Evolutionary conservation across 495 filamentous ascomycete genomes (phyloP).

Genomic region (Schizothecium vesticola): DNA sequence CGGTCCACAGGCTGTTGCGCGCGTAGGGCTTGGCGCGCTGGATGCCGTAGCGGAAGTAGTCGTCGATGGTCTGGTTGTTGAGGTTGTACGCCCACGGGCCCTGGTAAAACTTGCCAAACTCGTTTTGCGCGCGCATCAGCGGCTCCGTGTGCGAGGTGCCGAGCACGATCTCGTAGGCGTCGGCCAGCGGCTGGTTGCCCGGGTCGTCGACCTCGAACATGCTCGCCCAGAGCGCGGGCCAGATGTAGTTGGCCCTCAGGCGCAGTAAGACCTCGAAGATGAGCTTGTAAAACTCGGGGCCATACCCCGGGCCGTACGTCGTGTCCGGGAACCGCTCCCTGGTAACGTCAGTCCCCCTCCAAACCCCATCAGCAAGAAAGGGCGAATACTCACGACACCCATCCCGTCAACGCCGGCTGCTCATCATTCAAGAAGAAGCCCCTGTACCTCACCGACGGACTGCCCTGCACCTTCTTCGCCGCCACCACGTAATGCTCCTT

Average conservation of each 20-base stretch:
- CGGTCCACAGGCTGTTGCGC: conserved; percentile 55
- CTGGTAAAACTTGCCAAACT: conserved; percentile 55
- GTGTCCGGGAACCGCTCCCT: conserved; percentile 33
- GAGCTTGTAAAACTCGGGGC: conserved; percentile 58
- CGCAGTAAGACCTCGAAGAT: conserved; percentile 70
- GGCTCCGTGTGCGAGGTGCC: conserved; percentile 71
- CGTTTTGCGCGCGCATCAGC: conserved; percentile 65
- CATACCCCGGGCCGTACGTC: conserved; percentile 54
- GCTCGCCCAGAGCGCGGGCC: conserved; percentile 65
- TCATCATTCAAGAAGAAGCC: conserved; percentile 80
- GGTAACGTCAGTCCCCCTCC: background rate
- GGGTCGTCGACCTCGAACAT: conserved; percentile 69
- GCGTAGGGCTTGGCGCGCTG: conserved; percentile 60
- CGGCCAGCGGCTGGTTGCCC: conserved; percentile 60
- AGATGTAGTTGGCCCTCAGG: conserved; percentile 67
- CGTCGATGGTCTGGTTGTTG: conserved; percentile 59
- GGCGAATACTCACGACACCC: conserved; percentile 45
- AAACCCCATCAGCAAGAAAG: background rate
- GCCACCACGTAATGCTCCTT: conserved; percentile 52
- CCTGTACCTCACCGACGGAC: conserved; percentile 66
- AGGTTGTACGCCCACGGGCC: conserved; percentile 62
- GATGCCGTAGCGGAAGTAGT: conserved; percentile 64
- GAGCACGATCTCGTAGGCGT: conserved; percentile 68
- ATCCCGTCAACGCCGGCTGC: conserved; percentile 64
- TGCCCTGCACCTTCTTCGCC: conserved; percentile 50